Evolutionary conservation across 441 rosid genomes (phyloP), one percentile per base, ranked within the genome.

Genomic region (Gossypium gossypioides): DNA sequence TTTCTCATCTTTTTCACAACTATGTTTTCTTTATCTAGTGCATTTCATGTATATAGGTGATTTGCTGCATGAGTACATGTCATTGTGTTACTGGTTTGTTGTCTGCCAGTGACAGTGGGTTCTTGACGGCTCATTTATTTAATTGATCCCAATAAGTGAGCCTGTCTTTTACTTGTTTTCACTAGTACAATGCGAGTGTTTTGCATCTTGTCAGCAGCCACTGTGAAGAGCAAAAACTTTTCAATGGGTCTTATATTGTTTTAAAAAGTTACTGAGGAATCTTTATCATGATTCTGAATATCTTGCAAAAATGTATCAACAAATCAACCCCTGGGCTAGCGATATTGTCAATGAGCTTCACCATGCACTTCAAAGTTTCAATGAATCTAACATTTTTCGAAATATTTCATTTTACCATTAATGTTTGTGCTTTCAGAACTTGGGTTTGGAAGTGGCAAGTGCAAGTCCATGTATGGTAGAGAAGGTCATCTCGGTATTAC

Each of bases 401-500:
- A 77, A 51, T 71, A 24, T 80, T 59, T 68, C 60, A 44, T 68
- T 29, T 67, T 74, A 74, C 69, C 55, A 7, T 72, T 74, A 40
- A 68, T 81, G 60, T 72, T 66, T 75, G 78, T 80, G 65, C 77
- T 79, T 80, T 77, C 96, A 93, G 99, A 91, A 78, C 88, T 96
- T 57, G 95, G 95, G 76, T 83, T 88, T 78, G 69, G 74, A 54
- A 86, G 89, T 79, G 96, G 96, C 82, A 96, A 89, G 86, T 86
- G 98, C 71, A 93, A 88, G 80, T 84, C 96, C 65, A 75, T 96
- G 67, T 93, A 91, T 78, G 95, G 89, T 61, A 91, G 94, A 84
- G 99, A 93, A 3, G 99, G 99, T 79, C 99, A 91, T 85, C 79
- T 85, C 66, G 99, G 98, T 71, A 79, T 87, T 54, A 90, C 96